A percentile compares a stretch with the other conserved stretches of the same genome.
These are phyloP conservation scores for Mycena albidolilacea DNA, from an alignment of 768 basidiomycete genomes.

Conservation along the genomic window DNA sequence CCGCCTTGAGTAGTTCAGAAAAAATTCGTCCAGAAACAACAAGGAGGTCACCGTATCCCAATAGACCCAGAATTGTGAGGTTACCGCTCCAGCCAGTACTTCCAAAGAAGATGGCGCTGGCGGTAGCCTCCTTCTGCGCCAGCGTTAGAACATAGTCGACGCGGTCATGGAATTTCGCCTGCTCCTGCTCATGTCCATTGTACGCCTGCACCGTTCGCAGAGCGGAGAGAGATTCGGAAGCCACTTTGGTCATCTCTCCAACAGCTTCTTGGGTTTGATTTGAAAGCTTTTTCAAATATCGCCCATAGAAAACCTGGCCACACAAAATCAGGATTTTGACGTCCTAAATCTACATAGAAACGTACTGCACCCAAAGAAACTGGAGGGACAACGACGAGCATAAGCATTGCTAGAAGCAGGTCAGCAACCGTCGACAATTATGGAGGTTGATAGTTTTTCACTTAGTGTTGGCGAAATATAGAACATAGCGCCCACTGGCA, in stretches of 20 bases:
- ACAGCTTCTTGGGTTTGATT: slow-evolving; percentile 95
- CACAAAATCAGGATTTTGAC: slow-evolving; percentile 16
- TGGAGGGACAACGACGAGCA: slow-evolving; percentile 94
- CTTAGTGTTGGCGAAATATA: slow-evolving; percentile 90
- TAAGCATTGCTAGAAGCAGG: slow-evolving; percentile 68
- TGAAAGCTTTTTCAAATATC: slow-evolving; percentile 92
- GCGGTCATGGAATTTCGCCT: slow-evolving; percentile 78
- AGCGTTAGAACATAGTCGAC: slow-evolving; percentile 78
- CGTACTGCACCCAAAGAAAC: slow-evolving; percentile 87
- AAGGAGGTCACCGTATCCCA: slow-evolving; percentile 83
- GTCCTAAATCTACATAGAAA: slow-evolving; percentile 23
- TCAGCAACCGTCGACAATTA: slow-evolving; percentile 15
- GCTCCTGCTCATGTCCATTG: slow-evolving; percentile 87
- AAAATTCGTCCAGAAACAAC: not conserved
- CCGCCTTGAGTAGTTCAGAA: slow-evolving; percentile 70
- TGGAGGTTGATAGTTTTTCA: slow-evolving; percentile 3
- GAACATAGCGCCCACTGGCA: slow-evolving; percentile 92
- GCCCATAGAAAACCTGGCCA: slow-evolving; percentile 90
- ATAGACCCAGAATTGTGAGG: slow-evolving; percentile 86
- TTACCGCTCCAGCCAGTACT: slow-evolving; percentile 95
- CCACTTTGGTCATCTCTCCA: slow-evolving; percentile 96
- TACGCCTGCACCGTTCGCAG: slow-evolving; percentile 93
- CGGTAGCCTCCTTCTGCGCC: slow-evolving; percentile 89
- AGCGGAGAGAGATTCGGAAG: slow-evolving; percentile 91
- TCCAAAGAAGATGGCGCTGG: slow-evolving; percentile 94